These are phyloP conservation scores for Nicotiana rustica DNA, from an alignment of 305 asterid species.

Conservation along the genomic window DNA sequence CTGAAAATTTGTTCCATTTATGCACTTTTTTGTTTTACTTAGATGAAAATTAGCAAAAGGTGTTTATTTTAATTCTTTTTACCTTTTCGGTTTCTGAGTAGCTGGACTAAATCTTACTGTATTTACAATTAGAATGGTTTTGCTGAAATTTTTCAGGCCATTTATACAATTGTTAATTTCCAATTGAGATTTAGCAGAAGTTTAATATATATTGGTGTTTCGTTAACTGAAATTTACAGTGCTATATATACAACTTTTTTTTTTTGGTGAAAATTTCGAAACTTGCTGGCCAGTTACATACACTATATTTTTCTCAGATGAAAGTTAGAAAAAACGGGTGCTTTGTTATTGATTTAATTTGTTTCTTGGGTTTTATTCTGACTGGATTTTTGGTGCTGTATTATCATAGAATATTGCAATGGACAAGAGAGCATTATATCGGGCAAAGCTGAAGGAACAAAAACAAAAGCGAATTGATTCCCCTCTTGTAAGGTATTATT, in stretches of 20 bases:
- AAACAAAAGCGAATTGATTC: slow-evolving; percentile 78
- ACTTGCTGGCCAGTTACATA: not conserved
- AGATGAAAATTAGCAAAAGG: not conserved
- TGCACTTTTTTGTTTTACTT: not conserved
- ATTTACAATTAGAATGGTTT: not conserved
- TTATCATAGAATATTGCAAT: slow-evolving; percentile 64
- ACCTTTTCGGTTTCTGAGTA: not conserved
- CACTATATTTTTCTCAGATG: not conserved
- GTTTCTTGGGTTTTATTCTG: not conserved
- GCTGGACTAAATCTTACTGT: not conserved
- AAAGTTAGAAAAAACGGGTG: not conserved
- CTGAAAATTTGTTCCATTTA: not conserved
- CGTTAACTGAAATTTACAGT: not conserved
- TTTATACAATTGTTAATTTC: not conserved
- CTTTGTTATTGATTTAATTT: not conserved
- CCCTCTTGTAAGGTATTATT: slow-evolving; percentile 79
- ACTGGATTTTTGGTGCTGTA: slow-evolving; percentile 18
- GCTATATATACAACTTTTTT: not conserved
- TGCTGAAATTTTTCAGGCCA: not conserved
- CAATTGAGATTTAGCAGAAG: not conserved
- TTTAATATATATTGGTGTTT: not conserved
- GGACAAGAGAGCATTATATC: slow-evolving; percentile 69
- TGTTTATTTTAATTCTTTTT: not conserved
- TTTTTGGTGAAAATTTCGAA: not conserved
- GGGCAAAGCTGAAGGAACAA: slow-evolving; percentile 77